Conservation (phyloP, 495 filamentous ascomycete genomes). For the Bryoglossum gracile region DNA sequence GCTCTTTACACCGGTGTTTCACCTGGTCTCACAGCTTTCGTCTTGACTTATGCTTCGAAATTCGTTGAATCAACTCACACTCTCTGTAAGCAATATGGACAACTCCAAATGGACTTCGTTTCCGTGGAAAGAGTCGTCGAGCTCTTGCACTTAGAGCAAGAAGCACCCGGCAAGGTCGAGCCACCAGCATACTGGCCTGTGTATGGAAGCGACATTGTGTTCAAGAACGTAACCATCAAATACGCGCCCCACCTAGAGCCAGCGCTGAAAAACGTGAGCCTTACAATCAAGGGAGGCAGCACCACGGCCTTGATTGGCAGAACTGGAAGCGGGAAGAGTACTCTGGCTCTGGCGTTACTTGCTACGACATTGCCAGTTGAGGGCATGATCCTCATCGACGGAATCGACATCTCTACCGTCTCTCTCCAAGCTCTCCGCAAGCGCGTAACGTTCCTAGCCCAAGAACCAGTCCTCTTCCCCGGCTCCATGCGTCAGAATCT, state of each 20-base stretch:
- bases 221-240: slow-evolving; percentile 66
- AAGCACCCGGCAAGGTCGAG: slow-evolving; percentile 52
- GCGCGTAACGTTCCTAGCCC: slow-evolving; percentile 38
- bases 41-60: slow-evolving; percentile 53
- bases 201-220: slow-evolving; percentile 60
- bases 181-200: slow-evolving; percentile 73
- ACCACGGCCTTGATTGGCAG: slow-evolving; percentile 42
- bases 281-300: slow-evolving; percentile 65
- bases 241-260: slow-evolving; percentile 72
- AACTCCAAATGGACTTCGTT: slow-evolving; percentile 84
- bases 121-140: slow-evolving; percentile 80
- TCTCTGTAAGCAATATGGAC: slow-evolving; percentile 68
- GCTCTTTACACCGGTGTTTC: slow-evolving; percentile 63
- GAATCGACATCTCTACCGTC: slow-evolving; percentile 52
- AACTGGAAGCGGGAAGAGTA: slow-evolving; percentile 56
- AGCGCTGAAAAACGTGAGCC: slow-evolving; percentile 53
- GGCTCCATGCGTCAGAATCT: slow-evolving; percentile 53
- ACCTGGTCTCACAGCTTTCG: slow-evolving; percentile 69
- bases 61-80: slow-evolving; percentile 63
- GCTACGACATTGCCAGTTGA: slow-evolving; percentile 44
- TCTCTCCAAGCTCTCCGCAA: slow-evolving; percentile 51
- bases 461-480: slow-evolving; percentile 58
- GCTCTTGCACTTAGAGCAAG: slow-evolving; percentile 65
- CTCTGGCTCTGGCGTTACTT: slow-evolving; percentile 55
- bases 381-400: slow-evolving; percentile 52